Percentiles rank a stretch among this genome's conserved stretches.
These are phyloP conservation scores for Starmerella sirachaensis DNA, from an alignment of 805 yeast species.

Conservation along the genomic window DNA sequence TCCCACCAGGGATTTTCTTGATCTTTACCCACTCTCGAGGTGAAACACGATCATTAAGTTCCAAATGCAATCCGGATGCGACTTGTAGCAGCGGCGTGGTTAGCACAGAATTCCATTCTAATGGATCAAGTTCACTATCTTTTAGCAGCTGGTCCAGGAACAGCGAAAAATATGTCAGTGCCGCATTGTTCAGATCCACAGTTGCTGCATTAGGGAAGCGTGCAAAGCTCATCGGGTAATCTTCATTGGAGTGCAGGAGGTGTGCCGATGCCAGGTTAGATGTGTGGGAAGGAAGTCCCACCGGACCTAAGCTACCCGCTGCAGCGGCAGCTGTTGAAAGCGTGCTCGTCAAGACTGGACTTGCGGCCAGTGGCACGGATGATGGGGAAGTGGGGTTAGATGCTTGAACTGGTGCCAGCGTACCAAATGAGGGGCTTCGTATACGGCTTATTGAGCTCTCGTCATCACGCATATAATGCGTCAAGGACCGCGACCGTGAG, in stretches of 20 bases:
- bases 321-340: too few relatives aligned
- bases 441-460: background rate
- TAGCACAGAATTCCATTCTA: conserved; percentile 50
- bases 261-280: background rate
- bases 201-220: conserved; percentile 18
- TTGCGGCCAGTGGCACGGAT: too few relatives aligned
- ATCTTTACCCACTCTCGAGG: conserved; percentile 80
- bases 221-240: conserved; percentile 13
- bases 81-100: conserved; percentile 39
- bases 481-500: background rate
- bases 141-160: conserved; percentile 26
- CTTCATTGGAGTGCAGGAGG: conserved; percentile 1
- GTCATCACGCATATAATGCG: conserved; percentile 3
- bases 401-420: background rate
- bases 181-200: conserved; percentile 26
- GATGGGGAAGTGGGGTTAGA: background rate
- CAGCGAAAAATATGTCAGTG: conserved; percentile 24
- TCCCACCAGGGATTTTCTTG: conserved; percentile 72
- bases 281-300: too few relatives aligned
- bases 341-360: too few relatives aligned
- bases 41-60: conserved; percentile 61
- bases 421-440: conserved; percentile 3
- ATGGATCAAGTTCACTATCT: conserved; percentile 30
- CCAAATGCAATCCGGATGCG: conserved; percentile 50
- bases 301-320: too few relatives aligned